These are phyloP conservation scores for Fonsecaea pugnacius DNA, from an alignment of 2,329 filamentous ascomycete genomes.

Conservation along the genomic window DNA sequence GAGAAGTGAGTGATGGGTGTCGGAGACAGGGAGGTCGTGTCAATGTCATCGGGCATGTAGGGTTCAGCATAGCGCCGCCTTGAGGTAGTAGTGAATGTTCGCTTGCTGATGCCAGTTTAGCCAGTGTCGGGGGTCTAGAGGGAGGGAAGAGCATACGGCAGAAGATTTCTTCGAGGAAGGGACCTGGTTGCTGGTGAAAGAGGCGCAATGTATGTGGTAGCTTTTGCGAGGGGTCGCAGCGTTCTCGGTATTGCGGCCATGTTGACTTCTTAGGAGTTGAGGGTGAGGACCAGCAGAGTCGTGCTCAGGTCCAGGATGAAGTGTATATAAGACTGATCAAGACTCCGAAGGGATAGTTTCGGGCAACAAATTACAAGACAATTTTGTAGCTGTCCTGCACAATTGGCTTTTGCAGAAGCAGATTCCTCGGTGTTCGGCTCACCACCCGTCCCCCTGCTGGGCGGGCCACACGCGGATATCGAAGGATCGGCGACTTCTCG, in stretches of 20 bases:
- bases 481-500: slow-evolving; percentile 14
- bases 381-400: neutral
- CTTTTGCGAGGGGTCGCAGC: slow-evolving; percentile 46
- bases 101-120: slow-evolving; percentile 22
- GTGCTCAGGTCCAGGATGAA: neutral
- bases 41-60: slow-evolving; percentile 44
- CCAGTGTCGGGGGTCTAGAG: slow-evolving; percentile 10
- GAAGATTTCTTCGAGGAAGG: slow-evolving; percentile 35
- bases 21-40: slow-evolving; percentile 78
- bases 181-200: slow-evolving; percentile 18
- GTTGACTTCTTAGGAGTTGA: slow-evolving; percentile 22
- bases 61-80: slow-evolving; percentile 43
- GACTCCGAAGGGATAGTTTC: slow-evolving; percentile 10
- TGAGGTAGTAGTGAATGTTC: slow-evolving; percentile 44
- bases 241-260: slow-evolving; percentile 57
- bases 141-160: slow-evolving; percentile 44
- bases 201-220: slow-evolving; percentile 18
- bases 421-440: slow-evolving; percentile 22
- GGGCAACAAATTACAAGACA: slow-evolving; percentile 7
- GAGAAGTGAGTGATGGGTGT: slow-evolving; percentile 93
- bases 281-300: neutral
- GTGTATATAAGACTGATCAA: neutral
- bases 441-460: neutral
- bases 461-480: slow-evolving; percentile 11
- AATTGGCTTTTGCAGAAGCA: neutral